Evolutionary conservation across 2,329 filamentous ascomycete species (phyloP), one percentile per base, ranked within the genome.

Genomic region (Tricladium varicosporioides): DNA sequence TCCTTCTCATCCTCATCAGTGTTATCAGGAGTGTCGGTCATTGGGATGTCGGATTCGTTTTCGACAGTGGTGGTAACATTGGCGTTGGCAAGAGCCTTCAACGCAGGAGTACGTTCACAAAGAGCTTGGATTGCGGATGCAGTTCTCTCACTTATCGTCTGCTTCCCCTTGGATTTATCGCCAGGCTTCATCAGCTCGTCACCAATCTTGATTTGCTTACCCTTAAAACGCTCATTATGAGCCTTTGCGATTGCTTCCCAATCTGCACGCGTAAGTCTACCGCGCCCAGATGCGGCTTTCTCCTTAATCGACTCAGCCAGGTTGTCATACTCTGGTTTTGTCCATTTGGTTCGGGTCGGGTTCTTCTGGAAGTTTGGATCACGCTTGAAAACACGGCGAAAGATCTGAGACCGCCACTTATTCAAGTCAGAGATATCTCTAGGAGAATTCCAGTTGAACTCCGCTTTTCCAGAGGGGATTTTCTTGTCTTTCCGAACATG

Each of bases 401-500:
- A 48, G 14, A 32, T 48, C 27, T 54, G 52, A 16, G 32, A 50
- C 4, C 52, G 46, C 56, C 52, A 59, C 22, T 55, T 55, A 10
- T 55, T 56, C 5, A 49, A n/a, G 11, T 59, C 43, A 1, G 27
- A 33, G 19, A 59, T 31, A 53, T 53, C 60, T 14, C 40, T 54
- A 5, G 14, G 18, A 47, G 54, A 19, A 36, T 51, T 48, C 56
- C 56, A 58, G 8, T 46, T 47, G 5, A 27, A 27, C 22, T 27
- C 22, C 7, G 22, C 22, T 40, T 40, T 40, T 10, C 5, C 36
- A n/a, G 36, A 40, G 22, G 22, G 22, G 22, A 4, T 27, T 7
- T 27, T 27, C 22, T 31, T 56, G 14, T 72, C 68, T 2, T 33
- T 14, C 16, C 18, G n/a, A 15, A 15, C 14, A n/a, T 22, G 46